Base-by-base conservation (phyloP, 306 rosid species). In the Luffa acutangula region DNA sequence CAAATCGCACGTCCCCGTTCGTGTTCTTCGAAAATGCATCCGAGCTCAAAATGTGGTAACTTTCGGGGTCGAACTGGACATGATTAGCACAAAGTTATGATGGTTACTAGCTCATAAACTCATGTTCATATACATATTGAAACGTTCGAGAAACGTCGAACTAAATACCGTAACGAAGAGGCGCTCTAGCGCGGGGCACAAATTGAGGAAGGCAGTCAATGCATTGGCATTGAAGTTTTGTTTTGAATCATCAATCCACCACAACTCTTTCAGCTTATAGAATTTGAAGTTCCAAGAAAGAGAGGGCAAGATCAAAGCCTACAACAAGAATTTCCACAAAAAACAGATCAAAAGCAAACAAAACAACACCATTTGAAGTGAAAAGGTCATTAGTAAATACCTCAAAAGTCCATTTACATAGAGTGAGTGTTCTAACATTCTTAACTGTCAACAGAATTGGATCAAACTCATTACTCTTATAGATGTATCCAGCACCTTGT, bases 261-360 rank as follows among this genome's bases (percentile, higher is more conserved):
- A 80, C 75, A 93, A 63, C 80, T 90, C 92, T 81, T 83, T 84
- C 82, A 93, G 65, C 43, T 84, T 87, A 43, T 93, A 93, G 83
- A 93, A 93, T 49, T 79, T 77, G 81, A 93, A 91, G 80, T 82
- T 81, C 60, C 86, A 45, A 34, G 87, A 86, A 85, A 91, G 67
- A n/a, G 90, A 87, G 14, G 93, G 98, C 89, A 91, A 90, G 65
- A 91, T 87, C 85, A 93, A 49, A 76, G 78, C 87, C 97, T 91
- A 81, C 82, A 9, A 87, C 25, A 70, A 57, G 42, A 72, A 72
- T 20, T n/a, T 71, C 39, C 15, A 46, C 54, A n/a, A 20, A 37
- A n/a, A 20, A 36, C 11, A 0, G 25, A 71, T 9, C 37, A n/a
- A n/a, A 33, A 36, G 10, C 5, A 14, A 33, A 33, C 70, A 63